Evolutionary conservation across 495 filamentous ascomycete genomes (phyloP).

Genomic region (Talaromyces adpressus): DNA sequence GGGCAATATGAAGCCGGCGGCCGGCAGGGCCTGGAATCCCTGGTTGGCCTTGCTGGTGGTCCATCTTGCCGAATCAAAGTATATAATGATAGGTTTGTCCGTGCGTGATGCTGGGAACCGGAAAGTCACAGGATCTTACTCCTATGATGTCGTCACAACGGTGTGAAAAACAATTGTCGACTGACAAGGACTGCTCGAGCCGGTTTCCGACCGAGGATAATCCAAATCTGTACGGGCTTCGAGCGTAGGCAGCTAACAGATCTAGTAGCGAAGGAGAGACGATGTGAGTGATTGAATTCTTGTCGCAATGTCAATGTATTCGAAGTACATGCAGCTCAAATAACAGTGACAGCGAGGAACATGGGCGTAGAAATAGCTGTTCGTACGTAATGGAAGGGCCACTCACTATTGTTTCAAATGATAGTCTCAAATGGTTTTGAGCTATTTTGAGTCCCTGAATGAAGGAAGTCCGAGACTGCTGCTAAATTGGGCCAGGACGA

Average conservation of each 20-base stretch:
- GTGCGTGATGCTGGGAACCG: background rate
- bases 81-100: conserved; percentile 5
- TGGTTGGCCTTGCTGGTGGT: conserved; percentile 76
- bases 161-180: background rate
- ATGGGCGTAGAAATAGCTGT: background rate
- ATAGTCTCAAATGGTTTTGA: background rate
- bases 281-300: background rate
- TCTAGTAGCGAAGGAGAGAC: conserved; percentile 1
- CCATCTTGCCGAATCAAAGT: conserved; percentile 50
- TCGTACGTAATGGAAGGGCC: background rate
- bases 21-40: conserved; percentile 76
- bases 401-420: conserved; percentile 4
- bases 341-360: background rate
- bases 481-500: conserved; percentile 3
- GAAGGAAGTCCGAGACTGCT: background rate
- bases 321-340: background rate
- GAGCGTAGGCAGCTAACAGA: background rate
- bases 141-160: conserved; percentile 1
- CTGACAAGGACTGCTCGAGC: background rate
- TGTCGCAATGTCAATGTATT: background rate
- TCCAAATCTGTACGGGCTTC: background rate
- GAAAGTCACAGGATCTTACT: background rate
- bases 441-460: background rate
- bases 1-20: conserved; percentile 93
- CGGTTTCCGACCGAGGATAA: background rate